These are phyloP conservation scores for Alternaria tenuissima DNA, from an alignment of 2,329 filamentous ascomycete species.

Conservation along the genomic window DNA sequence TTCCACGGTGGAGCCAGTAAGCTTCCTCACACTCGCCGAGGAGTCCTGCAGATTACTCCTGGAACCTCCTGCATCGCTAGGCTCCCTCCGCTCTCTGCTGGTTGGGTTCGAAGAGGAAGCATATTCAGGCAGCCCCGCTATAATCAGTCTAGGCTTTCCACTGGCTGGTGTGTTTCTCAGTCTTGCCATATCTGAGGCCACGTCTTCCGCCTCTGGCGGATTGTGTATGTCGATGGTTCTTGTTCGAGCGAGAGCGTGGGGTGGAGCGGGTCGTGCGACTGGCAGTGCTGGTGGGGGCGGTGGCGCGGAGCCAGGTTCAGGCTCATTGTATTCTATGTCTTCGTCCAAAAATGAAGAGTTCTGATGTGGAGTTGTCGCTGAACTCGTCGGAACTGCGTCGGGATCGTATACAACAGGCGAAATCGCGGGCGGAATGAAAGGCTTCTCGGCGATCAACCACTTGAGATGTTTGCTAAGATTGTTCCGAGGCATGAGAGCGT, in stretches of 20 bases:
- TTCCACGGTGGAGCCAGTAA: slow-evolving; percentile 5
- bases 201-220: slow-evolving; percentile 16
- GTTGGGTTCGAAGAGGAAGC: slow-evolving; percentile 13
- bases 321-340: slow-evolving; percentile 30
- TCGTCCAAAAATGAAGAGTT: slow-evolving; percentile 18
- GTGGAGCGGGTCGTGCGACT: slow-evolving; percentile 25
- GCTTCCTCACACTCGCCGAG: neutral
- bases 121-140: slow-evolving; percentile 35
- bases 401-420: slow-evolving; percentile 42
- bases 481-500: slow-evolving; percentile 57
- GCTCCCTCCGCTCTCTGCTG: slow-evolving; percentile 9
- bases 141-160: slow-evolving; percentile 48
- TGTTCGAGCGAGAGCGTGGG: slow-evolving; percentile 28
- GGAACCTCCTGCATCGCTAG: neutral
- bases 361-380: slow-evolving; percentile 30
- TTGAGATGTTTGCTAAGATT: slow-evolving; percentile 59
- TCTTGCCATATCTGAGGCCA: slow-evolving; percentile 53
- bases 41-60: slow-evolving; percentile 7
- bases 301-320: slow-evolving; percentile 19
- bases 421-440: slow-evolving; percentile 52
- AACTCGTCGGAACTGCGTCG: slow-evolving; percentile 31
- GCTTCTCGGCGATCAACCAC: slow-evolving; percentile 58
- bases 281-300: slow-evolving; percentile 21
- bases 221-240: slow-evolving; percentile 40
- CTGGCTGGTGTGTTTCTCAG: slow-evolving; percentile 55